Evolutionary conservation across 768 basidiomycete genomes (phyloP), one percentile per base, ranked within the genome.

Genomic region (Boletus tylopilopsis): DNA sequence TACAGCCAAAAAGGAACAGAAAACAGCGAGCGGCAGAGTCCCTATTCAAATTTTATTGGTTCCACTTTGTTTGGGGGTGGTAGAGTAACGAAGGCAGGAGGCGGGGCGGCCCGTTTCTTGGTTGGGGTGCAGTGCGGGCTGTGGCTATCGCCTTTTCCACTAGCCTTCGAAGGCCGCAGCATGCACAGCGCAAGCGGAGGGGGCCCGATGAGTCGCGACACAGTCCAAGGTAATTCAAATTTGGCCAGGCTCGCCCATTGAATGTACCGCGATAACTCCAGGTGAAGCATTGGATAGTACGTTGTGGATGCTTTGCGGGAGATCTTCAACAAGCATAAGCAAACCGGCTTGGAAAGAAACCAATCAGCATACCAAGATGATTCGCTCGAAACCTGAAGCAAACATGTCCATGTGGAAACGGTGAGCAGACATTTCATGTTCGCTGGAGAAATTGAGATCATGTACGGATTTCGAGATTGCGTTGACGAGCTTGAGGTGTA

Each of bases 231-330:
- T 30, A 94, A 66, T 57, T 90, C 85, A 58, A 82, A 87, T 29
- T 83, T 83, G 33, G 90, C 79, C 15, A 76, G 73, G 22, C 69
- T 69, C 3, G 85, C 82, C 53, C 82, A 76, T 1, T 78, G 73
- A 55, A 97, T 77, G 65, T 97, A 98, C 27, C 94, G 82, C 13
- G 93, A 80, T 43, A 99, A 73, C 68, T 99, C 95, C 34, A 98
- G 84, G 68, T 99, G 96, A 2, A 99, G 79, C 4, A 84, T 87
- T 0, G 94, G 92, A 67, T 99, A 99, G 68, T 96, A 97, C 12
- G 87, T 84, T 21, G 87, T 84, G 16, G 94, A 97, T 15, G 96
- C 93, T 69, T 97, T 97, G 43, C 96, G 88, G 1, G 92, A 82
- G 37, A 94, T 91, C 94, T 98, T 57, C 4, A 25, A 13, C 32